A percentile compares a stretch with the other conserved stretches of the same genome.
Conservation (phyloP, 441 rosid genomes). For the Mallotus repandus region DNA sequence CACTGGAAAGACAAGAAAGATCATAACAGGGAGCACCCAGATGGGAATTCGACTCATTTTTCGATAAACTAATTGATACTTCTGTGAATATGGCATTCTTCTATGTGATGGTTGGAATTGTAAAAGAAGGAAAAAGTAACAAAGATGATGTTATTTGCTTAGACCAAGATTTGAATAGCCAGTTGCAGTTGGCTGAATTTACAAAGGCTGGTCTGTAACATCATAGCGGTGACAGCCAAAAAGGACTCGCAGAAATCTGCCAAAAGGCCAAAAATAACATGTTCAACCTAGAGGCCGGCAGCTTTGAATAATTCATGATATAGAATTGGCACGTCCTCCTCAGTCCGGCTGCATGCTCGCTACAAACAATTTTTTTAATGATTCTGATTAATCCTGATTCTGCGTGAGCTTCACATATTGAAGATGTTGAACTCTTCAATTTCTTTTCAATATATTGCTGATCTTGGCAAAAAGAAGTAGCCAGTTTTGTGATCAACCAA, state of each 20-base stretch:
- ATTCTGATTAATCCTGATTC: slow-evolving; percentile 7
- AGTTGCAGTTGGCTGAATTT: slow-evolving; percentile 44
- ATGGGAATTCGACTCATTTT: slow-evolving; percentile 32
- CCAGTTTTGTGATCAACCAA: background rate
- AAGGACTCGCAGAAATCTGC: slow-evolving; percentile 11
- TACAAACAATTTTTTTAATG: background rate
- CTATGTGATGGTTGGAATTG: slow-evolving; percentile 2
- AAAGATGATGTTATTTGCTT: slow-evolving; percentile 14
- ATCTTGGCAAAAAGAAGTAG: background rate
- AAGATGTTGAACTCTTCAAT: background rate
- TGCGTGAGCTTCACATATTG: background rate
- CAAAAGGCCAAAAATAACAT: slow-evolving; percentile 15
- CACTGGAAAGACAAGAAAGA: slow-evolving; percentile 29
- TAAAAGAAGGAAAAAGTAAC: slow-evolving; percentile 20
- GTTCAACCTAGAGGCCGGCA: slow-evolving; percentile 21
- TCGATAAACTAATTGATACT: background rate
- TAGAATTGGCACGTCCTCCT: slow-evolving; percentile 10
- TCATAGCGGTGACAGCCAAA: slow-evolving; percentile 5
- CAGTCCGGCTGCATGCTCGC: slow-evolving; percentile 1
- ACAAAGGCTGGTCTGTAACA: slow-evolving; percentile 16
- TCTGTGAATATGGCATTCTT: background rate
- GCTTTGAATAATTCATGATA: slow-evolving; percentile 4
- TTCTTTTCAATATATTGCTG: background rate
- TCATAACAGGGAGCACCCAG: slow-evolving; percentile 32
- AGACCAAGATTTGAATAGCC: slow-evolving; percentile 23